Conservation (phyloP, 345 rosid genomes). For the Sonneratia alba region DNA sequence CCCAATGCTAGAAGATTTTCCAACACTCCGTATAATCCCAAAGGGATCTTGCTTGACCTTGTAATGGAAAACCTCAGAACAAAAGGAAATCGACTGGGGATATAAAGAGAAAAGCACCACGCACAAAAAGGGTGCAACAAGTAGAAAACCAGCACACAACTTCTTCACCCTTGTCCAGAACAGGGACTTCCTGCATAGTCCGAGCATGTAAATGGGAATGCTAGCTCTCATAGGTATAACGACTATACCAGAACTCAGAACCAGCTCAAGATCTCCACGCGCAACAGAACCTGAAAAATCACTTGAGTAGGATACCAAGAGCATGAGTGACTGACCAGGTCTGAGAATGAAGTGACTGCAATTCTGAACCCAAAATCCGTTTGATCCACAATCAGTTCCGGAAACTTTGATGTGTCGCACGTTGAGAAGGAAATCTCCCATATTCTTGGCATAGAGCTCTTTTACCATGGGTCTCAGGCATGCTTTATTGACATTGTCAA, state of each 20-base stretch:
- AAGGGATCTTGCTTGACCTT: constrained; percentile 24
- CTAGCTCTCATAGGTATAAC: constrained; percentile 66
- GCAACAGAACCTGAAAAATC: constrained; percentile 42
- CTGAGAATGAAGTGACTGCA: constrained; percentile 43
- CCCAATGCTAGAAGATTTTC: constrained; percentile 30
- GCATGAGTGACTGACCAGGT: constrained; percentile 58
- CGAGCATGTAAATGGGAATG: constrained; percentile 42
- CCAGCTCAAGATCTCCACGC: constrained; percentile 44
- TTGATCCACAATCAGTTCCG: constrained; percentile 38
- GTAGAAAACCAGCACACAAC: constrained; percentile 25
- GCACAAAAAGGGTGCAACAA: constrained; percentile 34
- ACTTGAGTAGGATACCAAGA: constrained; percentile 43
- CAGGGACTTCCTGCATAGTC: constrained; percentile 48
- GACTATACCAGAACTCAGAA: constrained; percentile 46
- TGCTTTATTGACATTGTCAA: constrained; percentile 22
- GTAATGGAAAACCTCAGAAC: constrained; percentile 24
- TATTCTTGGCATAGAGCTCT: constrained; percentile 52
- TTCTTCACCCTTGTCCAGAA: constrained; percentile 57
- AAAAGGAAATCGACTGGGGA: constrained; percentile 24
- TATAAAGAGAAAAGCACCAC: constrained; percentile 35
- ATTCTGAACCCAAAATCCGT: constrained; percentile 48
- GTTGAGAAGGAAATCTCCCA: constrained; percentile 55
- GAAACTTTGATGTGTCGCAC: constrained; percentile 48
- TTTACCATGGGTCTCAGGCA: constrained; percentile 47
- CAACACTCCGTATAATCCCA: constrained; percentile 18